phyloP scores from a whole-genome alignment of 768 basidiomycete species.

The Leccinum uliginosum region DNA sequence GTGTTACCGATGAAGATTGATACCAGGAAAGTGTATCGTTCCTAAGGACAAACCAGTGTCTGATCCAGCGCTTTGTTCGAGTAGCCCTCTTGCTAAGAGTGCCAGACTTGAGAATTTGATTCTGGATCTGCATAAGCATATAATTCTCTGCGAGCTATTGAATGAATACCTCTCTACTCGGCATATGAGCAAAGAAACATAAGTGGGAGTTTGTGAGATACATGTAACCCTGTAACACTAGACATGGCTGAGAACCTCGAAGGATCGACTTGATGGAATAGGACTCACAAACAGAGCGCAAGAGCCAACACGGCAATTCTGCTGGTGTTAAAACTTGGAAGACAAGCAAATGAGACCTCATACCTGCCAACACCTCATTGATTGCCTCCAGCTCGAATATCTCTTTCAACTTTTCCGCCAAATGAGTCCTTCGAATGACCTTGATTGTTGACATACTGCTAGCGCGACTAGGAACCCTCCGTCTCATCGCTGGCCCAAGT shows the following conservation, averaged over 20 bases:
- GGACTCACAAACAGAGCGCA: conserved; percentile 81
- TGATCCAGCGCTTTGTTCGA: conserved; percentile 87
- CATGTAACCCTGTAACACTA: conserved; percentile 96
- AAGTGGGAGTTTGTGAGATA: conserved; percentile 91
- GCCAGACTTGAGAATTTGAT: conserved; percentile 90
- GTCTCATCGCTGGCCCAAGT: conserved; percentile 19
- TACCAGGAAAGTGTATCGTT: conserved; percentile 98
- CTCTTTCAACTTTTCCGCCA: conserved; percentile 86
- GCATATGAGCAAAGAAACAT: conserved; percentile 97
- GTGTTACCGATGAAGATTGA: conserved; percentile 79
- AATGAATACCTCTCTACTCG: conserved; percentile 69
- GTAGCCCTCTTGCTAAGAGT: conserved; percentile 83
- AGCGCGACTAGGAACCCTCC: conserved; percentile 34
- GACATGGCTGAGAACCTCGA: conserved; percentile 1
- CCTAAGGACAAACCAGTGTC: conserved; percentile 95
- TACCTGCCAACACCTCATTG: conserved; percentile 81
- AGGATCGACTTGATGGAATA: not conserved
- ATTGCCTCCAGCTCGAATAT: conserved; percentile 81
- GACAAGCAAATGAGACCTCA: conserved; percentile 19
- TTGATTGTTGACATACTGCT: conserved; percentile 75
- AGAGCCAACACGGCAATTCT: conserved; percentile 94
- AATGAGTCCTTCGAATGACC: conserved; percentile 57
- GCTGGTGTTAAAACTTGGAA: conserved; percentile 8
- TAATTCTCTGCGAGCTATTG: not conserved
- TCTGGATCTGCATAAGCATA: conserved; percentile 42